phyloP scores from a whole-genome alignment of 352 stramenopile genomes.

The Globisporangium heterothallicum region DNA sequence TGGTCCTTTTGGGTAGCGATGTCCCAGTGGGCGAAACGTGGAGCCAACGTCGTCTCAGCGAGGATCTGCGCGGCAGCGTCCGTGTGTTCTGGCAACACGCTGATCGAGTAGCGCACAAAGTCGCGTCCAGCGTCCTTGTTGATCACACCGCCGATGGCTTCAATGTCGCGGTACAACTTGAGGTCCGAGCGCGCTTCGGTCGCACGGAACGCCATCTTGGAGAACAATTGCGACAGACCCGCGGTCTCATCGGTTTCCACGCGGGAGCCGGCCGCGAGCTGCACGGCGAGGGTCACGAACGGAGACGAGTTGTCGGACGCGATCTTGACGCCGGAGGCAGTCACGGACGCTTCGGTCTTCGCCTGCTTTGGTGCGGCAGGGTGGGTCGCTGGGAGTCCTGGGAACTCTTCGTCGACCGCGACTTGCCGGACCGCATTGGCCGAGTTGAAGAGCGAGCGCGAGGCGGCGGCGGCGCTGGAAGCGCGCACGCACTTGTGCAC shows the following conservation, averaged over 20 bases:
- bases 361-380: slow-evolving; percentile 30
- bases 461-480: slow-evolving; percentile 26
- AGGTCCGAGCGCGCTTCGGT: slow-evolving; percentile 72
- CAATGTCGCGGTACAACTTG: slow-evolving; percentile 76
- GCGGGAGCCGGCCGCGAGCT: slow-evolving; percentile 53
- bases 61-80: slow-evolving; percentile 66
- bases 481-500: slow-evolving; percentile 18
- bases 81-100: slow-evolving; percentile 63
- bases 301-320: slow-evolving; percentile 45
- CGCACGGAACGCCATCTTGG: slow-evolving; percentile 81
- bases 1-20: slow-evolving; percentile 68
- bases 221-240: slow-evolving; percentile 73
- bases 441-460: slow-evolving; percentile 63
- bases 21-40: slow-evolving; percentile 77
- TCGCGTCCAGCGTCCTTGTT: slow-evolving; percentile 55
- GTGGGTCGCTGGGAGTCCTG: slow-evolving; percentile 31
- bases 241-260: slow-evolving; percentile 65
- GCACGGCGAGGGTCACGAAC: slow-evolving; percentile 54
- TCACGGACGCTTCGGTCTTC: slow-evolving; percentile 28
- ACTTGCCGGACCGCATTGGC: slow-evolving; percentile 53
- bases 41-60: slow-evolving; percentile 70
- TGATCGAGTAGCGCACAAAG: slow-evolving; percentile 77
- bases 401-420: slow-evolving; percentile 60
- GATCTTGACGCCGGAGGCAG: slow-evolving; percentile 50
- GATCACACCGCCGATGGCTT: slow-evolving; percentile 69